Percentiles rank a stretch among this genome's conserved stretches.
Evolutionary conservation across 352 stramenopile species (phyloP).

Genomic region (Hyphochytrium catenoides): DNA sequence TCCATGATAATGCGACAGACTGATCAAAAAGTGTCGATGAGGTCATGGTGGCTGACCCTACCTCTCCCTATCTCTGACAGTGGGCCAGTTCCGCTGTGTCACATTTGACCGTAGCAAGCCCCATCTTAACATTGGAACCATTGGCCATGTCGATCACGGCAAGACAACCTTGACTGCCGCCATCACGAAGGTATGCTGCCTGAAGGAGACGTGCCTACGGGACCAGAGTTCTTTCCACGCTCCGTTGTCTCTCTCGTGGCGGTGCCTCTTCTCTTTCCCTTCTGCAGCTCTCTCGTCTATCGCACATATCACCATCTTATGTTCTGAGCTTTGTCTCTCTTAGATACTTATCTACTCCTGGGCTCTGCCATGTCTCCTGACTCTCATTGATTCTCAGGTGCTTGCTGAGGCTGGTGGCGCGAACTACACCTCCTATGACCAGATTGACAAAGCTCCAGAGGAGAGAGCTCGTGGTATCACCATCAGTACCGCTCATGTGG

Average conservation of each 20-base stretch:
- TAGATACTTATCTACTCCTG: too few relatives aligned
- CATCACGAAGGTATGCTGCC: constrained; percentile 71
- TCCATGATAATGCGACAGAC: too few relatives aligned
- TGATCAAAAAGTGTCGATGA: too few relatives aligned
- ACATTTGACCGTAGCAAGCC: constrained; percentile 73
- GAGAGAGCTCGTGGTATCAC: constrained; percentile 85
- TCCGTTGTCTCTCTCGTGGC: too few relatives aligned
- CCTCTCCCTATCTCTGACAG: too few relatives aligned
- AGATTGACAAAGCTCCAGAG: constrained; percentile 90
- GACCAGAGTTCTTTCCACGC: not conserved
- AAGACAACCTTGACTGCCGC: constrained; percentile 91
- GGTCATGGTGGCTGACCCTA: too few relatives aligned
- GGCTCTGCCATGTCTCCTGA: too few relatives aligned
- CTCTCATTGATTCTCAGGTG: constrained; percentile 13
- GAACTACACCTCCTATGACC: constrained; percentile 60
- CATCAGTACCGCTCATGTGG: constrained; percentile 51
- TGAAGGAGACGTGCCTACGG: constrained; percentile 9
- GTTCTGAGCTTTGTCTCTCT: too few relatives aligned
- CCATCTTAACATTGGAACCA: constrained; percentile 94
- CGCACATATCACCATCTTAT: too few relatives aligned
- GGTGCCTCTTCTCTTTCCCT: too few relatives aligned
- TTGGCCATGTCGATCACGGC: constrained; percentile 90
- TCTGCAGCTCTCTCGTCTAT: too few relatives aligned
- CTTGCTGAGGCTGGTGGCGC: constrained; percentile 40
- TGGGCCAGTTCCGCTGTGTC: too few relatives aligned